Percentiles rank a stretch among this genome's conserved stretches.
Conservation (phyloP, 1,139 yeast genomes). For the Hansenula lynferdii region DNA sequence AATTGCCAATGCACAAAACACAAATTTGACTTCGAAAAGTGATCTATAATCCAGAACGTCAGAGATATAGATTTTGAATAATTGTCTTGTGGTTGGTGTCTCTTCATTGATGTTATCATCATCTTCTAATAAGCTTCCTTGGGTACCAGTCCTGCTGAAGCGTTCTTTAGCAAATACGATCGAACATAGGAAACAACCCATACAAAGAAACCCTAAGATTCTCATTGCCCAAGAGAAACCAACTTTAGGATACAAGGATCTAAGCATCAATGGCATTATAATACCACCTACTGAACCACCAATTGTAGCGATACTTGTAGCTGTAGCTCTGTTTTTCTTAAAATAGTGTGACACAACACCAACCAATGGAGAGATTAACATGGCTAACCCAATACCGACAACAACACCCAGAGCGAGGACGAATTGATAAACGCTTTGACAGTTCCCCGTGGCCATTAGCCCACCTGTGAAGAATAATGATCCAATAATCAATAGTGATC, state of each 20-base stretch:
- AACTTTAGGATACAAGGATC: constrained; percentile 43
- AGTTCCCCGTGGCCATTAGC: constrained; percentile 45
- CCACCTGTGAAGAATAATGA: constrained; percentile 41
- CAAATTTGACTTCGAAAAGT: not conserved
- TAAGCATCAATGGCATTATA: constrained; percentile 53
- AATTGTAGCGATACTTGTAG: constrained; percentile 52
- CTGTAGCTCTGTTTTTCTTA: constrained; percentile 44
- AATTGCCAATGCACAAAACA: not conserved
- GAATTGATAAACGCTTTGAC: constrained; percentile 48
- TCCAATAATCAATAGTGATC: constrained; percentile 39
- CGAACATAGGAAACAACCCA: constrained; percentile 36
- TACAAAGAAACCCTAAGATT: constrained; percentile 44
- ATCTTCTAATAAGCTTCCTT: constrained; percentile 7
- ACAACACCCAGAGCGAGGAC: constrained; percentile 47
- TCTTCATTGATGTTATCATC: too few species aligned
- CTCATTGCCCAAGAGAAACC: constrained; percentile 65
- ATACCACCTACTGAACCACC: constrained; percentile 67
- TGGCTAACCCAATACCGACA: constrained; percentile 52
- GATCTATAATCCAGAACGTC: constrained; percentile 11
- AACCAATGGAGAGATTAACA: constrained; percentile 51
- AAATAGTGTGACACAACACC: constrained; percentile 62
- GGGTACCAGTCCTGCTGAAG: constrained; percentile 18
- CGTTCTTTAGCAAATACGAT: constrained; percentile 45
- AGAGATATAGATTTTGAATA: constrained; percentile 17
- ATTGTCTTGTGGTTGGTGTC: not conserved